These are phyloP conservation scores for Hypericum androsaemum DNA, from an alignment of 345 rosid genomes.

Conservation along the genomic window DNA sequence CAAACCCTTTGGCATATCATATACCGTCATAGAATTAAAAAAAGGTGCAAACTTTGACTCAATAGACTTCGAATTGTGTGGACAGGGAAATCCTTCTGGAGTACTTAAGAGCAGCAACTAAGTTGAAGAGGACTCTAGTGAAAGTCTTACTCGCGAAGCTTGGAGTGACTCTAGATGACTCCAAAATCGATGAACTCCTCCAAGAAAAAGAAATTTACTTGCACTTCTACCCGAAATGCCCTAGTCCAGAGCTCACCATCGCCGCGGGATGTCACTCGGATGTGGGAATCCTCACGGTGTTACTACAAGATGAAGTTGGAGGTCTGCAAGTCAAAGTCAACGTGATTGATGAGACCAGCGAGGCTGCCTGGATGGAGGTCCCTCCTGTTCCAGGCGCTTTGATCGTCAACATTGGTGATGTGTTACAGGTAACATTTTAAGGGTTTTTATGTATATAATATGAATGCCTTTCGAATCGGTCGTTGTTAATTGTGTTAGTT, in stretches of 20 bases:
- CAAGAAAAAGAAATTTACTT: constrained; percentile 40
- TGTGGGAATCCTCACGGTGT: constrained; percentile 42
- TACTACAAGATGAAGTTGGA: constrained; percentile 54
- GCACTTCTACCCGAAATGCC: constrained; percentile 57
- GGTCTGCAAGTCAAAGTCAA: constrained; percentile 48
- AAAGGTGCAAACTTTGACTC: too few species aligned
- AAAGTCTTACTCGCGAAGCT: constrained; percentile 31
- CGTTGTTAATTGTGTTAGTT: too few species aligned
- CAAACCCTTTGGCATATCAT: too few species aligned
- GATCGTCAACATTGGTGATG: constrained; percentile 18
- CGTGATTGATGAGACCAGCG: constrained; percentile 4
- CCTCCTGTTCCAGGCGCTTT: constrained; percentile 17
- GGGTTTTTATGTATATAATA: too few species aligned
- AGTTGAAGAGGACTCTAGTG: constrained; percentile 32
- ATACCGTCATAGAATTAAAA: too few species aligned
- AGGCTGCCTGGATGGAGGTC: constrained; percentile 22
- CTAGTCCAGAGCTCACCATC: constrained; percentile 45
- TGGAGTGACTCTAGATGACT: constrained; percentile 29
- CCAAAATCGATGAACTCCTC: constrained; percentile 26
- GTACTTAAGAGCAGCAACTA: constrained; percentile 31
- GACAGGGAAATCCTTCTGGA: constrained; percentile 37
- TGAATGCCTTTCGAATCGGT: too few species aligned
- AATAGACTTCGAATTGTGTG: too few species aligned
- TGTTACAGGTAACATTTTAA: constrained; percentile 6
- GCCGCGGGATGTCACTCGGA: constrained; percentile 65